Evolutionary conservation across 129 eudicot genomes (phyloP).

Genomic region (Glebionis coronaria): DNA sequence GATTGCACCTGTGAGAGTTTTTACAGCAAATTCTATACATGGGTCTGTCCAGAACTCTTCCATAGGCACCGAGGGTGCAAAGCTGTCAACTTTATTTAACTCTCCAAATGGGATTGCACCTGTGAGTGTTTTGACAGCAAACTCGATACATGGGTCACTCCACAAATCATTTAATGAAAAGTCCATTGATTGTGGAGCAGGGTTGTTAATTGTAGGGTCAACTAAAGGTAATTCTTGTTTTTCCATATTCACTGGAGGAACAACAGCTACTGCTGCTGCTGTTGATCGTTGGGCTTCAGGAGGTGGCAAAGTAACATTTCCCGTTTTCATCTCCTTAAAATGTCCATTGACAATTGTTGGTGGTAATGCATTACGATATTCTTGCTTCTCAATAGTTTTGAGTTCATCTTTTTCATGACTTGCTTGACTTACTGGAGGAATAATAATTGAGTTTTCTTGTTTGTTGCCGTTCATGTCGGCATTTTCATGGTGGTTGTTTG

Average conservation of each 20-base stretch:
- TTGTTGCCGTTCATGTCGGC: constrained; percentile 10
- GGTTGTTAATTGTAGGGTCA: constrained; percentile 14
- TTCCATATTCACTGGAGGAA: constrained; percentile 6
- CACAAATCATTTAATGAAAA: constrained; percentile 45
- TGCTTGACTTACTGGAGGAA: constrained; percentile 17
- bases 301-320: not conserved
- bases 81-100: constrained; percentile 27
- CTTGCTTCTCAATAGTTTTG: constrained; percentile 17
- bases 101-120: constrained; percentile 66
- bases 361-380: not conserved
- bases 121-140: constrained; percentile 90
- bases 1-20: constrained; percentile 66
- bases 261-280: not conserved
- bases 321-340: not conserved
- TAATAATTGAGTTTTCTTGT: constrained; percentile 5
- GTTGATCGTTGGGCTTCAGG: not conserved
- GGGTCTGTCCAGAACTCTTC: constrained; percentile 62
- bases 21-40: constrained; percentile 70
- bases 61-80: constrained; percentile 26
- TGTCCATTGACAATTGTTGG: constrained; percentile 4
- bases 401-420: not conserved
- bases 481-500: not conserved
- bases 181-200: constrained; percentile 23
- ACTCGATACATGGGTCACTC: constrained; percentile 87
- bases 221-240: constrained; percentile 17